A percentile compares a stretch with the other conserved stretches of the same genome.
phyloP scores from a whole-genome alignment of 176 grass and related monocot genomes.

The Puya raimondii region DNA sequence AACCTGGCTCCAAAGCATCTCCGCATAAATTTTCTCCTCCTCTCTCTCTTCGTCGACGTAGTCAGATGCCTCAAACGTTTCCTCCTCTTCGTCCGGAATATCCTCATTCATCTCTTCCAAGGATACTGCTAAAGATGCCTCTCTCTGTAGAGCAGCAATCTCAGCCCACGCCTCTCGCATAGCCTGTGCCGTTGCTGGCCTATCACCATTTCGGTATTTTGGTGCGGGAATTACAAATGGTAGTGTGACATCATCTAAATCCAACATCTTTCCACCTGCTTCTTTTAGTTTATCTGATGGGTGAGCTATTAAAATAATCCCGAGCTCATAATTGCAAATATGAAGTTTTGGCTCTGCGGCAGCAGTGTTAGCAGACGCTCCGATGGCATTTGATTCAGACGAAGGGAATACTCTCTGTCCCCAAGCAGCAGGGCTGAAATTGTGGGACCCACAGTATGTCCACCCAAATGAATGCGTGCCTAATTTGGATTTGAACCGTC shows the following conservation, averaged over 20 bases:
- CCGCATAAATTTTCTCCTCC: conserved; percentile 66
- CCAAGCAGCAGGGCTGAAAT: conserved; percentile 93
- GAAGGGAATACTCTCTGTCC: conserved; percentile 40
- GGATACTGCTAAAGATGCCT: conserved; percentile 15
- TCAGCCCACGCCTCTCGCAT: conserved; percentile 58
- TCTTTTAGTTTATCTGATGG: conserved; percentile 25
- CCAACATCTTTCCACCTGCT: conserved; percentile 18
- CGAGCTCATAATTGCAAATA: conserved; percentile 89
- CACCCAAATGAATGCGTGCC: conserved; percentile 55
- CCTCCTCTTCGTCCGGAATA: conserved; percentile 43
- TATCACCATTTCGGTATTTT: conserved; percentile 46
- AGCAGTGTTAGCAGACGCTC: conserved; percentile 14
- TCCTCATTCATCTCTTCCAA: conserved; percentile 47
- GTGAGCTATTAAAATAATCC: conserved; percentile 47
- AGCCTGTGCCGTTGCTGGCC: conserved; percentile 52
- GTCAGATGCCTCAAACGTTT: conserved; percentile 38
- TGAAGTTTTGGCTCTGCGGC: conserved; percentile 37
- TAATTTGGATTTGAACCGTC: conserved; percentile 40
- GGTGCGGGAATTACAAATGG: conserved; percentile 71
- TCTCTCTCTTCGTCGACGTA: conserved; percentile 46
- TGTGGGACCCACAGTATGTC: conserved; percentile 87
- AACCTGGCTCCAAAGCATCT: conserved; percentile 61
- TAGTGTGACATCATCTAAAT: conserved; percentile 37
- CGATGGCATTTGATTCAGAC: conserved; percentile 29
- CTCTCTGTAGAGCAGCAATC: conserved; percentile 18